Percentiles rank a stretch among this genome's conserved stretches.
phyloP scores from a whole-genome alignment of 2,329 filamentous ascomycete species.

The Talaromyces sp. region DNA sequence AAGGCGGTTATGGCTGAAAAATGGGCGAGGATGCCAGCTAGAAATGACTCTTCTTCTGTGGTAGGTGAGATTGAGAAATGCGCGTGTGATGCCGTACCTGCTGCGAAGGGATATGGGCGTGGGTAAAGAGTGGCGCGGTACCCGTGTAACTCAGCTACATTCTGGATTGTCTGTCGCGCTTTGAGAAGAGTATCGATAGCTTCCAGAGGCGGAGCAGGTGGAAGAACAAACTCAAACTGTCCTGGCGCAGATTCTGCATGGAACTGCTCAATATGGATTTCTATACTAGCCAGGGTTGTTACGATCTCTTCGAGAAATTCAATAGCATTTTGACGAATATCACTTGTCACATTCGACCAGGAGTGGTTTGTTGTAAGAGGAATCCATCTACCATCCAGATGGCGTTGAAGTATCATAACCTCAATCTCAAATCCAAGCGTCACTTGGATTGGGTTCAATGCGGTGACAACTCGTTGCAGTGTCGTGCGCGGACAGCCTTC shows the following conservation, averaged over 20 bases:
- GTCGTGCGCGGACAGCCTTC: slow-evolving; percentile 64
- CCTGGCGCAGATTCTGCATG: slow-evolving; percentile 71
- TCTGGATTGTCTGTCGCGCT: slow-evolving; percentile 65
- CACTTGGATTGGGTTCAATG: slow-evolving; percentile 55
- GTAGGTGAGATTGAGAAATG: slow-evolving; percentile 61
- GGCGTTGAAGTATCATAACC: slow-evolving; percentile 63
- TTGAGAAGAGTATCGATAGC: slow-evolving; percentile 71
- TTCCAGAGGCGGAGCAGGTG: slow-evolving; percentile 58
- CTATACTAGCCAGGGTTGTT: slow-evolving; percentile 56
- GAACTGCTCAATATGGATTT: slow-evolving; percentile 67
- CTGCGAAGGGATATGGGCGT: slow-evolving; percentile 57
- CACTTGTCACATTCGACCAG: slow-evolving; percentile 64
- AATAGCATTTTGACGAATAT: slow-evolving; percentile 53
- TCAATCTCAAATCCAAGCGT: slow-evolving; percentile 79
- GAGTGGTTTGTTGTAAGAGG: slow-evolving; percentile 63
- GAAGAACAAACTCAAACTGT: slow-evolving; percentile 74
- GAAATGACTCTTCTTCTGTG: slow-evolving; percentile 58
- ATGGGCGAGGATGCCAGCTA: slow-evolving; percentile 66
- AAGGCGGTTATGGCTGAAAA: slow-evolving; percentile 66
- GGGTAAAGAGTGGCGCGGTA: slow-evolving; percentile 71
- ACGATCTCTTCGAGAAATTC: slow-evolving; percentile 64
- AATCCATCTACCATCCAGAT: slow-evolving; percentile 32
- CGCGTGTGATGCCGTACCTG: slow-evolving; percentile 65
- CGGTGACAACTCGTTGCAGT: slow-evolving; percentile 54
- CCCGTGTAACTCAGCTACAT: slow-evolving; percentile 59